These are phyloP conservation scores for Penicillium occitanis DNA, from an alignment of 2,329 filamentous ascomycete species.

Conservation along the genomic window DNA sequence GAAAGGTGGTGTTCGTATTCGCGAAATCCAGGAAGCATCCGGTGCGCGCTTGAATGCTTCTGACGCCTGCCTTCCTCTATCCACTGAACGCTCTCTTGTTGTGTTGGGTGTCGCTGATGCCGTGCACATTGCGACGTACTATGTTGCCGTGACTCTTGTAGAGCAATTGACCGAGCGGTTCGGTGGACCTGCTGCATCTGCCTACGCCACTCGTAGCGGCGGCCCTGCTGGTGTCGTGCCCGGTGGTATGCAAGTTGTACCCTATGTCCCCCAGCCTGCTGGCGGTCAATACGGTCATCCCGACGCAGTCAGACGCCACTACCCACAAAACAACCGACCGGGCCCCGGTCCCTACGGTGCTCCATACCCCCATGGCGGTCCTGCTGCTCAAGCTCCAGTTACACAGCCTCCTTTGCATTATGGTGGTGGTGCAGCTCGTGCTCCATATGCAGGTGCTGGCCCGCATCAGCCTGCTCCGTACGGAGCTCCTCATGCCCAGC, in stretches of 20 bases:
- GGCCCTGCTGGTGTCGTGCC: constrained; percentile 91
- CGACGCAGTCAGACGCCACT: constrained; percentile 76
- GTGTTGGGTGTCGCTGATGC: constrained; percentile 97
- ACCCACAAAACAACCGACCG: constrained; percentile 71
- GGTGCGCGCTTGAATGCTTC: constrained; percentile 95
- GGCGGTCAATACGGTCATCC: constrained; percentile 90
- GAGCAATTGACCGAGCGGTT: constrained; percentile 97
- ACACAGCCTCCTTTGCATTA: constrained; percentile 76
- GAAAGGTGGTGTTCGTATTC: constrained; percentile 91
- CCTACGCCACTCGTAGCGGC: constrained; percentile 92
- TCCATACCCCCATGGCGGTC: constrained; percentile 70
- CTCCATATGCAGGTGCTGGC: constrained; percentile 73
- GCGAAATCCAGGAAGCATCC: constrained; percentile 97
- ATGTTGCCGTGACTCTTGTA: constrained; percentile 94
- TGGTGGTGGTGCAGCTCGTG: constrained; percentile 66
- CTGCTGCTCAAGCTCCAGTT: constrained; percentile 51
- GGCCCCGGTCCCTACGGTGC: constrained; percentile 70
- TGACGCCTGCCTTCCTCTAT: constrained; percentile 88
- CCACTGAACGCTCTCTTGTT: constrained; percentile 94
- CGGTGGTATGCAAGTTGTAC: constrained; percentile 98
- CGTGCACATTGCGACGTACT: constrained; percentile 98
- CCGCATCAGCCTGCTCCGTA: constrained; percentile 74
- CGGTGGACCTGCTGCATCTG: constrained; percentile 92
- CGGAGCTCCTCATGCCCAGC: constrained; percentile 60
- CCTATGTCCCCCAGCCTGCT: constrained; percentile 89